phyloP scores from a whole-genome alignment of 108 stramenopile species.

The Asterionellopsis glacialis region DNA sequence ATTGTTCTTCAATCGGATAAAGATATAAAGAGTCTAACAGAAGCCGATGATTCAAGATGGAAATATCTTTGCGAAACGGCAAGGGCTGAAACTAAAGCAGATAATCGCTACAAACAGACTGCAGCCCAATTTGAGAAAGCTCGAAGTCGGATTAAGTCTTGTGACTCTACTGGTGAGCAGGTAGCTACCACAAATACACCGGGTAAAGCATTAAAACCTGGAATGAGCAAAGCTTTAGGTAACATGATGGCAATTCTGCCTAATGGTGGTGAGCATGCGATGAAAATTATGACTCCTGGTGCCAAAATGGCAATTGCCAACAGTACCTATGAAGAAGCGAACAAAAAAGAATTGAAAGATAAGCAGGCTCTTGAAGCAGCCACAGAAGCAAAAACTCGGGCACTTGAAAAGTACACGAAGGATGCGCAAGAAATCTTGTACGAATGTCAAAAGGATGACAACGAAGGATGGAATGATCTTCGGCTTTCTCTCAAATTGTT shows the following conservation, averaged over 20 bases:
- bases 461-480: slow-evolving; percentile 39
- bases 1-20: slow-evolving; percentile 32
- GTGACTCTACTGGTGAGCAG: slow-evolving; percentile 24
- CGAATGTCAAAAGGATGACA: slow-evolving; percentile 44
- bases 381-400: slow-evolving; percentile 20
- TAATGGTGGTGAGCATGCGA: slow-evolving; percentile 62
- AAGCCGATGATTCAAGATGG: slow-evolving; percentile 58
- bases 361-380: slow-evolving; percentile 44
- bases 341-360: slow-evolving; percentile 47
- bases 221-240: slow-evolving; percentile 51
- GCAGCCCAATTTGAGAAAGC: slow-evolving; percentile 43
- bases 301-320: slow-evolving; percentile 45
- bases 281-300: slow-evolving; percentile 64
- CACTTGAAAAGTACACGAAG: slow-evolving; percentile 30
- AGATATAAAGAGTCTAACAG: slow-evolving; percentile 37
- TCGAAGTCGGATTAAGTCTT: slow-evolving; percentile 43
- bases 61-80: slow-evolving; percentile 71
- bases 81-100: slow-evolving; percentile 46
- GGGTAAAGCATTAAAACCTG: slow-evolving; percentile 4
- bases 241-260: slow-evolving; percentile 54
- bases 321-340: slow-evolving; percentile 43
- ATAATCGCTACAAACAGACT: slow-evolving; percentile 42
- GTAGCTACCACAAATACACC: neutral
- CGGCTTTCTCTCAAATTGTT: slow-evolving; percentile 22
- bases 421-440: slow-evolving; percentile 27